phyloP scores from a whole-genome alignment of 179 eudicot species.

The Vitellaria paradoxa region DNA sequence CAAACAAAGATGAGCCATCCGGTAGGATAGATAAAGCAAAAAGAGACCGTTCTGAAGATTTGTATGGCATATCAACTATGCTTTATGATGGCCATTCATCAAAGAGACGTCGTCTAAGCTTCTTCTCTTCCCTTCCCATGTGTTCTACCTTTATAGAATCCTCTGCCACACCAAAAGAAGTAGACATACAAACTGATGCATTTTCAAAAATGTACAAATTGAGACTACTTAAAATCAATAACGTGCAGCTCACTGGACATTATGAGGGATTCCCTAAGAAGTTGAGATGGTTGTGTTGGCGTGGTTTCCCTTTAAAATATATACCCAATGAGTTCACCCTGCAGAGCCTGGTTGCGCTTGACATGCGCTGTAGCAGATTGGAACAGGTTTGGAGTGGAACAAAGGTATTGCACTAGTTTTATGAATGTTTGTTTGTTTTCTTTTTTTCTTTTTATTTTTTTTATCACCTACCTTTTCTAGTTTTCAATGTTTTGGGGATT shows the following conservation, averaged over 20 bases:
- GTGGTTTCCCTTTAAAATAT: background rate
- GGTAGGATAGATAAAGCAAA: background rate
- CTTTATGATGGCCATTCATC: background rate
- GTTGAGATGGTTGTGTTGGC: constrained; percentile 4
- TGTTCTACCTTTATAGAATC: background rate
- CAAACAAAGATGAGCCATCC: background rate
- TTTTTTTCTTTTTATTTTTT: background rate
- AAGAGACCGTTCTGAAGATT: background rate
- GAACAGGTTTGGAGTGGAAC: constrained; percentile 6
- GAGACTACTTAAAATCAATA: background rate
- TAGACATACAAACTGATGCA: background rate
- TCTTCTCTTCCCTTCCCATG: background rate
- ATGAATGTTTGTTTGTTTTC: background rate
- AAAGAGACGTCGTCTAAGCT: background rate
- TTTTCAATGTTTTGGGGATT: too few species aligned
- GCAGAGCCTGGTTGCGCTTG: constrained; percentile 9
- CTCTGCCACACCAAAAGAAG: background rate
- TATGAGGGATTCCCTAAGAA: background rate
- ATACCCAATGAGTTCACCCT: background rate
- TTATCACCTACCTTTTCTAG: background rate
- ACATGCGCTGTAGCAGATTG: background rate
- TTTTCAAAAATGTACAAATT: background rate
- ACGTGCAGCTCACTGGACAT: background rate
- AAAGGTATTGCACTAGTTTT: background rate
- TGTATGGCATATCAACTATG: background rate